Conservation (phyloP, 108 stramenopile species). For the Parietichytrium sp. region DNA sequence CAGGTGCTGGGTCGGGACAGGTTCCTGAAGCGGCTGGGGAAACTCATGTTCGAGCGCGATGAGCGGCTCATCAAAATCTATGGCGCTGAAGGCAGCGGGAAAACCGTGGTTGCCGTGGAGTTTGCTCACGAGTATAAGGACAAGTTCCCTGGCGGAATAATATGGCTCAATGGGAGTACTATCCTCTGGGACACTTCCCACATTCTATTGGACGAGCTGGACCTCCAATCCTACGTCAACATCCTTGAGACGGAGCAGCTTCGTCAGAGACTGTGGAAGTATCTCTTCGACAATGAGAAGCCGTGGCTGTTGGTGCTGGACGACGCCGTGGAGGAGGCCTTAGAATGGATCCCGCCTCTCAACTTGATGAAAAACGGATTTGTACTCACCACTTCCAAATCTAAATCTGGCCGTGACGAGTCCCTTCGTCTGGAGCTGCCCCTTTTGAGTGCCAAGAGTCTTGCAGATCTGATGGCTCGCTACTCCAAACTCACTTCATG, state of each 20-base stretch:
- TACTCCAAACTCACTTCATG: not conserved
- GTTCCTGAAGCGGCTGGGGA: not conserved
- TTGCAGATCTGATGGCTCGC: not conserved
- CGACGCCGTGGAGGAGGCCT: not conserved
- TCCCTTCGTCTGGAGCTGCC: slow-evolving; percentile 10
- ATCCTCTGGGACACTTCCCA: slow-evolving; percentile 7
- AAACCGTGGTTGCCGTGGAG: not conserved
- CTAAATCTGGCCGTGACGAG: slow-evolving; percentile 33
- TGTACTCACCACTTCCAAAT: slow-evolving; percentile 17
- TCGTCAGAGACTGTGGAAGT: not conserved
- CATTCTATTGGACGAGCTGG: not conserved
- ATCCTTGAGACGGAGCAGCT: not conserved
- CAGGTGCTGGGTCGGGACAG: not conserved
- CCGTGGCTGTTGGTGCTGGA: slow-evolving; percentile 30
- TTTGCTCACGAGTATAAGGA: not conserved
- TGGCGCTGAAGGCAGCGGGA: slow-evolving; percentile 21
- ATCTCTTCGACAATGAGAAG: not conserved
- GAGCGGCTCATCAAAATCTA: not conserved
- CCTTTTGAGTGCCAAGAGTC: not conserved
- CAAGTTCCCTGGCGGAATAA: not conserved
- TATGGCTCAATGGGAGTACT: slow-evolving; percentile 11
- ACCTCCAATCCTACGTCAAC: not conserved
- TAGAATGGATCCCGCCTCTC: not conserved
- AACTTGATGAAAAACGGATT: not conserved
- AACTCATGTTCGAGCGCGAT: not conserved